Evolutionary conservation across 2,329 filamentous ascomycete genomes (phyloP).

Genomic region (Blastomyces emzantsi): DNA sequence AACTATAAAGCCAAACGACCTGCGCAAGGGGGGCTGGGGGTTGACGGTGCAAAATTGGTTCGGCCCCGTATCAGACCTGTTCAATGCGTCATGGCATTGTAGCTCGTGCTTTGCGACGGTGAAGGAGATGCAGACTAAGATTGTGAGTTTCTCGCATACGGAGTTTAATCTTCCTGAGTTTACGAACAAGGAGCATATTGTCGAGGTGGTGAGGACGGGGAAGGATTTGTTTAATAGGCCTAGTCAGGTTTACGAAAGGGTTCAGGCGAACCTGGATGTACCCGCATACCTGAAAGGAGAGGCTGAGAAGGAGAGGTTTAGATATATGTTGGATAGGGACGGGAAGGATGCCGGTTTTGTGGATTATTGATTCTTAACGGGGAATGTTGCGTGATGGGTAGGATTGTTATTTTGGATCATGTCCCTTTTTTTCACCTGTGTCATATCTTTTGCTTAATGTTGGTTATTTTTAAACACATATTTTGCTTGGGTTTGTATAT

Average conservation of each 20-base stretch:
- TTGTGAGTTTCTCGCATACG: conserved; percentile 48
- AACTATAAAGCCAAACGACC: conserved; percentile 47
- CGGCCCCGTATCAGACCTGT: conserved; percentile 29
- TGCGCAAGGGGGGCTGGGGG: conserved; percentile 31
- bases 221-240: conserved; percentile 48
- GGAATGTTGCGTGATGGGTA: conserved; percentile 19
- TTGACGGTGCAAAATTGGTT: background rate
- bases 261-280: conserved; percentile 46
- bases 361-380: conserved; percentile 1
- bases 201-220: conserved; percentile 44
- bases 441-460: background rate
- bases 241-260: conserved; percentile 40
- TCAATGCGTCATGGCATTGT: conserved; percentile 53
- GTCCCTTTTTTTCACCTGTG: background rate
- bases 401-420: background rate
- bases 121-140: conserved; percentile 47
- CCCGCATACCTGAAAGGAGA: conserved; percentile 40
- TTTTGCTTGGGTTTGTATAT: background rate
- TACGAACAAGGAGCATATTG: conserved; percentile 42
- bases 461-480: background rate
- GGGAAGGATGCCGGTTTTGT: conserved; percentile 32
- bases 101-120: conserved; percentile 52
- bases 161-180: conserved; percentile 45
- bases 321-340: conserved; percentile 35
- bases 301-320: conserved; percentile 24